These are phyloP conservation scores for Dioszegia crocea DNA, from an alignment of 768 basidiomycete species.

Conservation along the genomic window DNA sequence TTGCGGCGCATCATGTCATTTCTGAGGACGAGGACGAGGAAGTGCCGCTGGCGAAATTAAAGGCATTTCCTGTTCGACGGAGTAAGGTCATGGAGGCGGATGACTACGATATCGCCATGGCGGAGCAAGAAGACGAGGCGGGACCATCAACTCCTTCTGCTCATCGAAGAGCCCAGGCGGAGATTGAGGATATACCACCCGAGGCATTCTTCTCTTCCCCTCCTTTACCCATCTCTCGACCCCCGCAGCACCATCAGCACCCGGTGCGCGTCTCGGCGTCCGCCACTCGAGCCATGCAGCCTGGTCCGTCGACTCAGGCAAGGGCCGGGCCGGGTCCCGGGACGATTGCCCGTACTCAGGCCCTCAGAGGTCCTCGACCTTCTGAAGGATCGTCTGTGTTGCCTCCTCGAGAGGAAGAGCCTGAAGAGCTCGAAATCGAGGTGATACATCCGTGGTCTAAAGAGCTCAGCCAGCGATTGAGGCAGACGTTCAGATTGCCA, in stretches of 20 bases:
- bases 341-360: constrained; percentile 4
- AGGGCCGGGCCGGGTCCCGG: background rate
- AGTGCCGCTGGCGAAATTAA: constrained; percentile 3
- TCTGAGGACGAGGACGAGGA: constrained; percentile 19
- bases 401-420: background rate
- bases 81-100: constrained; percentile 11
- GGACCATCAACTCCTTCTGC: constrained; percentile 11
- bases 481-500: constrained; percentile 60
- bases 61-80: background rate
- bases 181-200: constrained; percentile 24
- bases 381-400: constrained; percentile 8
- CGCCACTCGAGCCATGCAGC: background rate
- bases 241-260: constrained; percentile 11
- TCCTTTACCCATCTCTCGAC: constrained; percentile 1
- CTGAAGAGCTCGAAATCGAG: constrained; percentile 12
- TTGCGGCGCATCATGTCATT: background rate
- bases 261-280: background rate
- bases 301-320: background rate
- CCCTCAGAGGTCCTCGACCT: constrained; percentile 16
- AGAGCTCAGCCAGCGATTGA: constrained; percentile 60
- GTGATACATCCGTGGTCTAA: constrained; percentile 45
- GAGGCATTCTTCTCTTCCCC: constrained; percentile 23
- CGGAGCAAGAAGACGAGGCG: constrained; percentile 11
- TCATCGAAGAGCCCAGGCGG: constrained; percentile 12
- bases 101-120: constrained; percentile 24